Base-by-base conservation (phyloP, 208 protist species). In the Wallacemonas sp. region DNA sequence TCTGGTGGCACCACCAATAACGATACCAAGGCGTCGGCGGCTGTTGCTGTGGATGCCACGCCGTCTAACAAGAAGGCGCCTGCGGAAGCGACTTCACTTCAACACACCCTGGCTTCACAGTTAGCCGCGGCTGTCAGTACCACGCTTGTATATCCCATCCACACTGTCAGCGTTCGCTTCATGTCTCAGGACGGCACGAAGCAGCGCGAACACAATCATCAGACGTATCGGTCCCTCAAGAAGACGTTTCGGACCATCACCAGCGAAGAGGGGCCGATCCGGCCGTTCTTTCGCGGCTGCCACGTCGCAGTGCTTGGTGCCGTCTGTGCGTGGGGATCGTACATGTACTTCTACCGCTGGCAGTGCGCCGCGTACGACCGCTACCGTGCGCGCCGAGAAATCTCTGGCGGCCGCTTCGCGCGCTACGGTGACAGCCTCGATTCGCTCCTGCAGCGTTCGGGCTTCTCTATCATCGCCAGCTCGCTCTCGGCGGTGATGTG, bases 301-400 rank as follows among this genome's bases (percentile, higher is more conserved):
- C 82, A 87, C 61, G 71, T 92, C 16, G 61, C 86, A 0, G 73
- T 92, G 11, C 24, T 82, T 1, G 86, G 82, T 17, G 26, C 79
- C 24, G 80, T 87, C 16, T 70, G 55, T 21, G 66, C 86, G 4
- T 92, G 86, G 86, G 86, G 86, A 9, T 58, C 87, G 24, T 92
- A 89, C 76, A 92, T 96, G 92, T 93, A 83, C 60, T 54, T 80
- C n/a, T 96, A 96, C 65, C 84, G 84, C 19, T 81, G 46, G 23
- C 77, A 84, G 24, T 78, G 78, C 38, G 63, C 19, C 27, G 19
- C 44, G n/a, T 72, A 63, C 43, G 65, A 56, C 5, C 12, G 65
- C 44, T 67, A 54, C 43, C 34, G 68, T 38, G 21, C 14, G 11
- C 23, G 14, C 36, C 34, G 33, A 49, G 26, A 9, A 65, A 21